phyloP scores from a whole-genome alignment of 352 stramenopile species.

The Phytophthora melonis region DNA sequence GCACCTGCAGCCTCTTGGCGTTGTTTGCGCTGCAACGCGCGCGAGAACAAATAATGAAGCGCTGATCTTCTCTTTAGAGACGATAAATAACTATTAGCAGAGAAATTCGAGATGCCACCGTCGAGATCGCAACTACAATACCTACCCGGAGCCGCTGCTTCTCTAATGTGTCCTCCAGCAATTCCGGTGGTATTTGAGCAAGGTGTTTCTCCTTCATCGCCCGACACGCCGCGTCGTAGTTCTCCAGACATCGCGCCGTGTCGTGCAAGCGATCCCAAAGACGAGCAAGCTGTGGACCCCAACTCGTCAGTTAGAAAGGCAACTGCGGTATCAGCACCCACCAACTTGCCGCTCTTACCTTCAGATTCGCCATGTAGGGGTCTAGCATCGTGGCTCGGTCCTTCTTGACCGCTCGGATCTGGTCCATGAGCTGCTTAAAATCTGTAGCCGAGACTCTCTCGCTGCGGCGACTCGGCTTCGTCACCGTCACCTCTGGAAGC shows the following conservation, averaged over 20 bases:
- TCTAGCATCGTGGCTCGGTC: conserved; percentile 51
- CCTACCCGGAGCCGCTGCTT: conserved; percentile 54
- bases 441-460: conserved; percentile 18
- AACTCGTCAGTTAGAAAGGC: neutral
- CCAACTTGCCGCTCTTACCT: conserved; percentile 32
- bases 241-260: conserved; percentile 55
- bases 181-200: conserved; percentile 34
- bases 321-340: no score
- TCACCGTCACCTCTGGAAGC: conserved; percentile 23
- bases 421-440: conserved; percentile 56
- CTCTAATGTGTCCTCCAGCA: conserved; percentile 45
- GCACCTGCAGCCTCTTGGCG: conserved; percentile 49
- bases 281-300: conserved; percentile 52
- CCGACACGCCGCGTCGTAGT: conserved; percentile 56
- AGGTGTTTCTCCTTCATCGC: conserved; percentile 50
- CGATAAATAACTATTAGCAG: neutral
- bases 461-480: neutral
- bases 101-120: neutral
- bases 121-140: neutral
- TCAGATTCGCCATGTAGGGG: conserved; percentile 61
- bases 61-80: conserved; percentile 49
- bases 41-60: conserved; percentile 58
- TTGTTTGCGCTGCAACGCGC: conserved; percentile 46
- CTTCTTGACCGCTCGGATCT: conserved; percentile 53
- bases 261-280: conserved; percentile 67